Conservation (phyloP, 345 rosid genomes). For the Eucalyptus sp. region DNA sequence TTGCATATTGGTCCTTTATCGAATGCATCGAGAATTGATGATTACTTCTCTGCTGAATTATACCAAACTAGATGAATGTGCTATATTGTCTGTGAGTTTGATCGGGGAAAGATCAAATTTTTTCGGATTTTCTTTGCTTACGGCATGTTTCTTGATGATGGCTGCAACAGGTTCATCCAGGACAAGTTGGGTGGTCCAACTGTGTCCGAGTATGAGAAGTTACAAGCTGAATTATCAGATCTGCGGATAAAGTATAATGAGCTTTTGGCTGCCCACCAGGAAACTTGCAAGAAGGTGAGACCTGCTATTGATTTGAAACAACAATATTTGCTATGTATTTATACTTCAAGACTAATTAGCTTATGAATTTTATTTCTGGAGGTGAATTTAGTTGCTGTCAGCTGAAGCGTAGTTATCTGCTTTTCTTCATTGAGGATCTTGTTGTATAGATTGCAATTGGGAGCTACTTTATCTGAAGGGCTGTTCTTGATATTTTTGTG, state of each 20-base stretch:
- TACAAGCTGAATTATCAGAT: conserved; percentile 71
- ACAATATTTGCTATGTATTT: not conserved
- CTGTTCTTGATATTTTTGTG: not conserved
- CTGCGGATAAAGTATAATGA: conserved; percentile 58
- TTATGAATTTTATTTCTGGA: not conserved
- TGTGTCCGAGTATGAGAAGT: conserved; percentile 64
- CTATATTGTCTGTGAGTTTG: not conserved
- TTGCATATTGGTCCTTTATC: not conserved
- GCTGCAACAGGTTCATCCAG: conserved; percentile 55
- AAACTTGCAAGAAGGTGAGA: conserved; percentile 56
- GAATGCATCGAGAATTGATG: not conserved
- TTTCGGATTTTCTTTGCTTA: not conserved
- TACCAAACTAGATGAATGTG: not conserved
- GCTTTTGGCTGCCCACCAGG: conserved; percentile 57
- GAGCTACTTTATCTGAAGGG: not conserved
- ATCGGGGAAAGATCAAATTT: not conserved
- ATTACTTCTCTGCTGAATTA: not conserved
- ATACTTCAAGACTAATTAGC: not conserved
- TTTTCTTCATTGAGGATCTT: not conserved
- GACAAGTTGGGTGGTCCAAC: conserved; percentile 80
- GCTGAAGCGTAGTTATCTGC: not conserved
- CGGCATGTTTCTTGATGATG: not conserved
- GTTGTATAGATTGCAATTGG: not conserved
- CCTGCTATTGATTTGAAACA: not conserved
- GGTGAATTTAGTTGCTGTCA: not conserved